These are phyloP conservation scores for Arthrobotrys conoides DNA, from an alignment of 2,329 filamentous ascomycete genomes.

Conservation along the genomic window DNA sequence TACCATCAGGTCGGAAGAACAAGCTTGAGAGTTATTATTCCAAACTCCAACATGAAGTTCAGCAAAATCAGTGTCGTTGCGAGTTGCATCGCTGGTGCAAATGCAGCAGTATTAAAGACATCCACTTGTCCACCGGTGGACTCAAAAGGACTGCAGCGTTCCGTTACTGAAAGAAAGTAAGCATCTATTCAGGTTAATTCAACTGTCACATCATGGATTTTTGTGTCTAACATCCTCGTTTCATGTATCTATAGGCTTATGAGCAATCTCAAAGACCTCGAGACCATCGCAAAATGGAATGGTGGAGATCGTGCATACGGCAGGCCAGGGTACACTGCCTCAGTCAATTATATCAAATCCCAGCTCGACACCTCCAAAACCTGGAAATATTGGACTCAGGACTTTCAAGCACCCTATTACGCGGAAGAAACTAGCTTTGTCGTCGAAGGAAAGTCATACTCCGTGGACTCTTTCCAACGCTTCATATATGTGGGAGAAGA, in stretches of 20 bases:
- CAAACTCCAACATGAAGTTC: slow-evolving; percentile 47
- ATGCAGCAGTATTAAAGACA: not conserved
- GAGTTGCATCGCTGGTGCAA: slow-evolving; percentile 18
- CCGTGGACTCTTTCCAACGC: slow-evolving; percentile 64
- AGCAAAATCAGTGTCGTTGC: slow-evolving; percentile 9
- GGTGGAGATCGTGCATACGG: slow-evolving; percentile 75
- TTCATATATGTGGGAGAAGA: slow-evolving; percentile 68
- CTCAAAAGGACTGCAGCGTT: slow-evolving; percentile 67
- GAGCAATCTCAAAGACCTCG: slow-evolving; percentile 71
- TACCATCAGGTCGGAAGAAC: too few relatives aligned
- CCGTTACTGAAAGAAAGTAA: slow-evolving; percentile 67
- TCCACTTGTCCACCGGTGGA: not conserved
- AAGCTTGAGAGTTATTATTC: not conserved
- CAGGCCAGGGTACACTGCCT: slow-evolving; percentile 73
- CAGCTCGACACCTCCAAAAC: slow-evolving; percentile 65
- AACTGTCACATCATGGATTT: not conserved
- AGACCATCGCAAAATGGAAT: slow-evolving; percentile 72
- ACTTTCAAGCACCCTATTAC: slow-evolving; percentile 70
- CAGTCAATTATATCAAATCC: slow-evolving; percentile 73
- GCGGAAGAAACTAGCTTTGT: slow-evolving; percentile 67
- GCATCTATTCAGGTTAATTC: not conserved
- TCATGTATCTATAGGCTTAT: slow-evolving; percentile 68
- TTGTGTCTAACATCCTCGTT: not conserved
- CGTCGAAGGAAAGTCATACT: slow-evolving; percentile 47
- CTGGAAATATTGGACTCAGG: slow-evolving; percentile 69